Percentiles rank a stretch among this genome's conserved stretches.
These are phyloP conservation scores for Purpureocillium lavendulum DNA, from an alignment of 2,329 filamentous ascomycete species.

Conservation along the genomic window DNA sequence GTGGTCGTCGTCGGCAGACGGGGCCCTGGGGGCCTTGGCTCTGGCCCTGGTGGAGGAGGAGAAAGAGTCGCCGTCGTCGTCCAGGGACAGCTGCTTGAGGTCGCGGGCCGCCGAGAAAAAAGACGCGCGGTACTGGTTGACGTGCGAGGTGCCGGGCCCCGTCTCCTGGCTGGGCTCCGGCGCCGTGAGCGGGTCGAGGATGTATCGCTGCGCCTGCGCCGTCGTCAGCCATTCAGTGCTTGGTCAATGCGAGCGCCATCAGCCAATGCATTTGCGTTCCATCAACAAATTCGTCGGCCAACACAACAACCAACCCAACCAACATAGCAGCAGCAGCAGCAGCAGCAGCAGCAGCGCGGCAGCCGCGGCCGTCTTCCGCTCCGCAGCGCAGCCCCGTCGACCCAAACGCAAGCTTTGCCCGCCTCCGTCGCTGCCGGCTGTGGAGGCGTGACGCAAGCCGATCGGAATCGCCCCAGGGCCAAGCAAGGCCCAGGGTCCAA, in stretches of 20 bases:
- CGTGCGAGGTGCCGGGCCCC: conserved; percentile 52
- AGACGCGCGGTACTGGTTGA: conserved; percentile 17
- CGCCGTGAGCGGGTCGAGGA: conserved; percentile 61
- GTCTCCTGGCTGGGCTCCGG: conserved; percentile 61
- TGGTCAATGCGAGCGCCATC: not conserved
- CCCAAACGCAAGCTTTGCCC: no score
- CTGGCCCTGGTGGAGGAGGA: not conserved
- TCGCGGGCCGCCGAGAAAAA: not conserved
- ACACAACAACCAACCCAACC: no score
- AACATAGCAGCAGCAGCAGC: no score
- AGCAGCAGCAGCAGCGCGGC: no score
- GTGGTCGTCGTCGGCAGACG: not conserved
- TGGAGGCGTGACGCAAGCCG: not conserved
- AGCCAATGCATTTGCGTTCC: no score
- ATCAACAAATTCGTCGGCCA: no score
- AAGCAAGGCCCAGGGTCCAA: no score
- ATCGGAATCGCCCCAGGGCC: no score
- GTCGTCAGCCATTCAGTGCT: not conserved
- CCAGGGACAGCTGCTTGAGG: not conserved
- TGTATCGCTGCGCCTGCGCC: conserved; percentile 52
- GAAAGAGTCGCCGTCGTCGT: no score
- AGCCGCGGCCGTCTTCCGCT: no score
- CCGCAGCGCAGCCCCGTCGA: no score
- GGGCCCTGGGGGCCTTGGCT: no score
- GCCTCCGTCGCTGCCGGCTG: not conserved